Evolutionary conservation across 2,329 filamentous ascomycete genomes (phyloP).

Genomic region (Calonectria montana): DNA sequence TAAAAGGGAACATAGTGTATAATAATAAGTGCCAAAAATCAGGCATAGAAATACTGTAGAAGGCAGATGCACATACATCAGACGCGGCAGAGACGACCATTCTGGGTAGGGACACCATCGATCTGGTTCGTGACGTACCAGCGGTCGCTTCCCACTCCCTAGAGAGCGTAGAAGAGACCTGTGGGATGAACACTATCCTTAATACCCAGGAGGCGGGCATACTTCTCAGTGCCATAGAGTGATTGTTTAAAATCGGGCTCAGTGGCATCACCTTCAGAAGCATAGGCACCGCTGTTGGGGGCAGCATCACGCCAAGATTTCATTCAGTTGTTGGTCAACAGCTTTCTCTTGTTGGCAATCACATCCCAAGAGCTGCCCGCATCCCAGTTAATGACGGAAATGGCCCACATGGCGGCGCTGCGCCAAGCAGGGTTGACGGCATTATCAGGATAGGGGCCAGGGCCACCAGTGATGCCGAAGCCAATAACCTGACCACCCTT

Average conservation of each 20-base stretch:
- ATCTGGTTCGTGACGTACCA: constrained; percentile 37
- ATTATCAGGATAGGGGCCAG: constrained; percentile 49
- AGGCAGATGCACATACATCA: neutral
- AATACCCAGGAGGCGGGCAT: constrained; percentile 31
- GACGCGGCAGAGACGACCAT: constrained; percentile 35
- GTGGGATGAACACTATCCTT: constrained; percentile 34
- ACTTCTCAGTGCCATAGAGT: constrained; percentile 33
- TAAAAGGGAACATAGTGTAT: too few species aligned
- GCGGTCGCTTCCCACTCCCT: constrained; percentile 35
- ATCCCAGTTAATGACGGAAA: constrained; percentile 48
- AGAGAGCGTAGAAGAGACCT: constrained; percentile 33
- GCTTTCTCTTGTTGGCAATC: constrained; percentile 29
- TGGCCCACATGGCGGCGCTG: constrained; percentile 51
- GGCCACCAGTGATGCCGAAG: constrained; percentile 51
- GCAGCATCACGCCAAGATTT: constrained; percentile 37
- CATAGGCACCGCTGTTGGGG: constrained; percentile 33
- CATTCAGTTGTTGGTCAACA: constrained; percentile 41
- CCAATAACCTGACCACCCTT: constrained; percentile 54
- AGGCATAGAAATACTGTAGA: neutral
- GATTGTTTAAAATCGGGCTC: constrained; percentile 39
- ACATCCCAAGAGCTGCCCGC: constrained; percentile 28
- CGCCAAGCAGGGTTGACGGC: constrained; percentile 64
- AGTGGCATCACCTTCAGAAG: constrained; percentile 34
- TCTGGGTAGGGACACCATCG: constrained; percentile 38
- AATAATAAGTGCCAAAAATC: neutral